Evolutionary conservation across 169 alveolate genomes (phyloP).

Genomic region (Sarcocystis neurona): DNA sequence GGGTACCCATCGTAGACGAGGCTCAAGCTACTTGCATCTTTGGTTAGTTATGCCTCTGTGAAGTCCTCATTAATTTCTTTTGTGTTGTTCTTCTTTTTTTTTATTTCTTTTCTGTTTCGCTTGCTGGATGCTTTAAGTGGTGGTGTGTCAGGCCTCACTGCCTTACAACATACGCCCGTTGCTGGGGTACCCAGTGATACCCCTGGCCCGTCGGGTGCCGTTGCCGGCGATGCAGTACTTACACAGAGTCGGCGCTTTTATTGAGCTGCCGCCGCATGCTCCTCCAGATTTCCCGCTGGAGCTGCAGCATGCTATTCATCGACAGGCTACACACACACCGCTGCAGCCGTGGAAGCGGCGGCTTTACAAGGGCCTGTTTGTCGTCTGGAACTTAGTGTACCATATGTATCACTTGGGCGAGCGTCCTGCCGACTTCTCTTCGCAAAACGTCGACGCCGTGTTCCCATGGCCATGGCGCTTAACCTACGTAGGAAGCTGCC

Average conservation of each 20-base stretch:
- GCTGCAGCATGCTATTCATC: neutral
- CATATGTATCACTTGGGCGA: constrained; percentile 23
- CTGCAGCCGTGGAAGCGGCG: constrained; percentile 27
- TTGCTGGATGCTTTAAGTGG: neutral
- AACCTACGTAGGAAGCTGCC: neutral
- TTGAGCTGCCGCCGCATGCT: neutral
- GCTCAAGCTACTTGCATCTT: too few relatives aligned
- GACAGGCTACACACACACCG: neutral
- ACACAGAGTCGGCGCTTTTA: neutral
- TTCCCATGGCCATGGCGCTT: constrained; percentile 12
- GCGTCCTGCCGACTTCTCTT: neutral
- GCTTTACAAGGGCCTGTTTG: neutral
- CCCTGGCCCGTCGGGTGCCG: neutral
- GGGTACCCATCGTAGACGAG: too few relatives aligned
- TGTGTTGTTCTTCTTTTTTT: too few relatives aligned
- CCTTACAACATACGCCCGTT: neutral
- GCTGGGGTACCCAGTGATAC: neutral
- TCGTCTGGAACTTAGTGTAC: neutral
- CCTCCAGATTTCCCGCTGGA: neutral
- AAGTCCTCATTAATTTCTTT: too few relatives aligned
- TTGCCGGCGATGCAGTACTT: neutral
- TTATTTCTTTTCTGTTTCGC: too few relatives aligned
- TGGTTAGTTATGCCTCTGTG: too few relatives aligned
- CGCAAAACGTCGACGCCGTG: neutral
- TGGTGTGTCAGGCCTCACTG: constrained; percentile 3